Evolutionary conservation across 768 basidiomycete genomes (phyloP).

Genomic region (Tulasnella sp.): DNA sequence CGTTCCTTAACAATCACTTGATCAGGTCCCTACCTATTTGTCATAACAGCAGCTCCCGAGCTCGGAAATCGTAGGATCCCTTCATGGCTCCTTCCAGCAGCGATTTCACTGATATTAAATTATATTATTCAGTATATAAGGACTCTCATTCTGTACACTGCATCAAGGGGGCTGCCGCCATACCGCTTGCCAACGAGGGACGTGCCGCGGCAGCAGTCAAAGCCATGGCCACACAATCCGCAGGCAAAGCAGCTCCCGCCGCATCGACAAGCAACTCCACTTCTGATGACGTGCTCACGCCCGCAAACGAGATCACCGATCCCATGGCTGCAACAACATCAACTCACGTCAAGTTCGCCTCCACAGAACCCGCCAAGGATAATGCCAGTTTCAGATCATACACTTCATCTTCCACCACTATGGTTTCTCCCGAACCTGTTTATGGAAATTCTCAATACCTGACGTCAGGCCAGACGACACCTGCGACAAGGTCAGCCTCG

Average conservation of each 20-base stretch:
- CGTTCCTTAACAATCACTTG: neutral
- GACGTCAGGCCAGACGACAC: conserved; percentile 6
- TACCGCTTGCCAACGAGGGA: conserved; percentile 53
- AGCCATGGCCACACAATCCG: conserved; percentile 29
- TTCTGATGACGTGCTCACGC: neutral
- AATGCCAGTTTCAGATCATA: neutral
- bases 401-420: neutral
- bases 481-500: conserved; percentile 1
- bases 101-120: neutral
- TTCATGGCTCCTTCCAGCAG: too few relatives aligned
- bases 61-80: conserved; percentile 56
- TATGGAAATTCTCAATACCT: neutral
- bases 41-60: conserved; percentile 51
- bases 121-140: conserved; percentile 46
- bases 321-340: neutral
- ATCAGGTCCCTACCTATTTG: conserved; percentile 64
- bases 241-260: neutral
- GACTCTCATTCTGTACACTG: conserved; percentile 49
- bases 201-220: conserved; percentile 46
- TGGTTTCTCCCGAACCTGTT: conserved; percentile 6
- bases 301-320: neutral
- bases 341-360: conserved; percentile 12
- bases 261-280: neutral
- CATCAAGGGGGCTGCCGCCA: conserved; percentile 56
- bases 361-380: neutral